Conservation (phyloP, 2,329 filamentous ascomycete genomes). For the Ilyonectria sp. region DNA sequence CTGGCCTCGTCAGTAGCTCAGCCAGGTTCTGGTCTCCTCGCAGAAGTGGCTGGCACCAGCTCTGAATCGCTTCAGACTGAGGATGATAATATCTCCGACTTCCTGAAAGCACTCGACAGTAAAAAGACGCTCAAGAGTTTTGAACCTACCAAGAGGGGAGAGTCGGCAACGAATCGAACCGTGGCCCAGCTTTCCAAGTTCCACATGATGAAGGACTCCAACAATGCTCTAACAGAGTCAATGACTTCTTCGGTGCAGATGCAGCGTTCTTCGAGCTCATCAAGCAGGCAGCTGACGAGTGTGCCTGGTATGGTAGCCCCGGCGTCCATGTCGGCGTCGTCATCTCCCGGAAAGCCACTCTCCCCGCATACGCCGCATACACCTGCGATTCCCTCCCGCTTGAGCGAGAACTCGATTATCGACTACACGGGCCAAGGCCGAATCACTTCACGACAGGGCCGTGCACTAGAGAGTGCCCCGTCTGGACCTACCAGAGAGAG, state of each 20-base stretch:
- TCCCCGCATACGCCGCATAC: conserved; percentile 94
- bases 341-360: conserved; percentile 90
- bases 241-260: conserved; percentile 92
- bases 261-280: conserved; percentile 85
- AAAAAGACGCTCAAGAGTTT: conserved; percentile 90
- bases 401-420: conserved; percentile 88
- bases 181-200: conserved; percentile 87
- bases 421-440: conserved; percentile 52
- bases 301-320: conserved; percentile 78
- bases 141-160: conserved; percentile 75
- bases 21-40: conserved; percentile 85
- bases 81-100: conserved; percentile 94
- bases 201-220: conserved; percentile 90
- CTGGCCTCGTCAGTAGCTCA: conserved; percentile 78
- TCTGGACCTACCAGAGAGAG: conserved; percentile 54
- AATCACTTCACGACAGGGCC: conserved; percentile 49
- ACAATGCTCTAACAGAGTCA: conserved; percentile 90
- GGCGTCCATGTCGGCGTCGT: conserved; percentile 85
- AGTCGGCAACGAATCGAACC: conserved; percentile 81
- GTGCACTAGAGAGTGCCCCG: conserved; percentile 44
- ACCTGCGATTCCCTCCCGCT: conserved; percentile 91
- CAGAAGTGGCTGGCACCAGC: conserved; percentile 77
- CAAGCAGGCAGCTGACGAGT: conserved; percentile 72
- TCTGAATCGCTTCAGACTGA: conserved; percentile 80
- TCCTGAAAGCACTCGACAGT: conserved; percentile 88